Base-by-base conservation (phyloP, 1,139 yeast genomes). In the Taiozyma sp. region DNA sequence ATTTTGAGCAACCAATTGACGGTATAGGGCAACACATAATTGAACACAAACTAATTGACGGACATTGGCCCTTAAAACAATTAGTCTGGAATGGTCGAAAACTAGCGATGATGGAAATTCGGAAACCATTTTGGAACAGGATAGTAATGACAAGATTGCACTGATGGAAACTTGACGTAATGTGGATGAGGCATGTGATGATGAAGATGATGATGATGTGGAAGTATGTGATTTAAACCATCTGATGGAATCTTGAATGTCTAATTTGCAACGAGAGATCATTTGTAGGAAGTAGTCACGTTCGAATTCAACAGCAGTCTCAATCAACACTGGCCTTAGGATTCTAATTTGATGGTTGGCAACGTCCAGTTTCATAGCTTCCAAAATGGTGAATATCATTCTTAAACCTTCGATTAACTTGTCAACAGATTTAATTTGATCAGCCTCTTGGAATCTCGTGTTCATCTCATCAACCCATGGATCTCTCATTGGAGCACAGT, bases 401-500 rank as follows among this genome's bases (percentile, higher is more conserved):
- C 93, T 78, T 51, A 92, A 72, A 2, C 96, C 97, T 48, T 84
- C 89, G 44, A 89, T 88, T 48, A 91, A 72, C 52, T 77, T 75
- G 16, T 74, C 65, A 13, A 83, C 80, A 23, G 83, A 77, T 56
- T 74, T 72, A 34, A 74, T 73, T n/a, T 69, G 66, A 55, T 80
- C 80, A 24, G 96, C 90, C 52, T 76, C 76, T 50, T 75, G 77
- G 64, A 91, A 86, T 61, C 83, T 80, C n/a, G 68, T 65, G 51
- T 81, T 82, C 95, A 92, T 89, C 61, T 85, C 88, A 61, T 84
- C 88, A 44, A 91, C 96, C 90, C 96, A 86, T 46, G 81, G 74
- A 69, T 90, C 97, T 62, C 98, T 79, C 96, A 90, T 90, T 54
- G 98, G 98, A 12, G 97, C 97, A 71, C 97, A 91, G 67, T 87